Base-by-base conservation (phyloP, 1,284 basidiomycete genomes). In the Gymnopus androsaceus region DNA sequence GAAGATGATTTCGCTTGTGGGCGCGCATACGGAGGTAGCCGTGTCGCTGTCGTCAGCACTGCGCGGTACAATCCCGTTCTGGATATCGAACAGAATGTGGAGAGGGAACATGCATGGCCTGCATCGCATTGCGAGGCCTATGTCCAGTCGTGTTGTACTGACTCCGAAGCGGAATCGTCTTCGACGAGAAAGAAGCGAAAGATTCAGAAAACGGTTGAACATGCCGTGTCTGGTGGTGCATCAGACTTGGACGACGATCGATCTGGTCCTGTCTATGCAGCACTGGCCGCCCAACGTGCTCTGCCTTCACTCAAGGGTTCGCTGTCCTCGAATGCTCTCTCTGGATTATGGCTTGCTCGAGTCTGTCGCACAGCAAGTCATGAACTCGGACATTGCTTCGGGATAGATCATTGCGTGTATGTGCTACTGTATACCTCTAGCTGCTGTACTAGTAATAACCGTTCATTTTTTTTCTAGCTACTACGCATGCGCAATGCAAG, bases 1-100 rank as follows among this genome's bases (percentile, higher is more conserved):
- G 68, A 72, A 11, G 71, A 73, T 54, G 65, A 64, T 15, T 73
- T 73, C 57, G 65, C 67, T 7, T 72, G 70, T 54, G 72, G 71
- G 15, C 67, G 72, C 28, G 72, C 72, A 6, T 73, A 73, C 55
- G 72, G 72, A 11, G 72, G 67, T 1, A 70, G 69, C 55, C 66
- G 72, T 11, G 66, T 73, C 19, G 71, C 72, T 11, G 70, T 73
- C 36, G 63, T 73, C 25, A 70, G 68, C 3, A 68, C 64, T 6
- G 69, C 71, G 1, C 59, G 71, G 46, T 71, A 73, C 51, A 59
- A 70, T 54, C 72, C 72, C 19, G 49, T 33, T 8, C 52, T 73
- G 23, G 72, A 73, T 54, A 28, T 21, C n/a, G 56, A 37, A 17
- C 65, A 68, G 51, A 61, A 61, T 25, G 64, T 72, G 25, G 63